Evolutionary conservation across 257 asterid genomes (phyloP), one percentile per base, ranked within the genome.

Genomic region (Solanum megistacrolobum): DNA sequence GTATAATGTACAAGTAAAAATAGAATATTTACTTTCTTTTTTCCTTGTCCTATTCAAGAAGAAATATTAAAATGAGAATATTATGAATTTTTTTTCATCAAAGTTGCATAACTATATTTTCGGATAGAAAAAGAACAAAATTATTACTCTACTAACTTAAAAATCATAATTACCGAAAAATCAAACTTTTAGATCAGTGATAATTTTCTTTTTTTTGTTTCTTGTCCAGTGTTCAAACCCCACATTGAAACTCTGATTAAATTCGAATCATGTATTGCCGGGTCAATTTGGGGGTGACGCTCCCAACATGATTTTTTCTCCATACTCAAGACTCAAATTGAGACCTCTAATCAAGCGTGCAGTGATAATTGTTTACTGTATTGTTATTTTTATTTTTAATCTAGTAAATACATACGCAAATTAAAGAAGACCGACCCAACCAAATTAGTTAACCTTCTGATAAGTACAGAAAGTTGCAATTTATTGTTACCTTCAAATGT

Each of bases 211-310:
- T 14, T 14, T 48, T 48, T 5, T 5, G 21, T 41, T 41, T 14
- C 21, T 48, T 14, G 7, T 14, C 7, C 1, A 5, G 58, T 48
- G 8, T 14, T 48, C 8, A 48, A 12, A 48, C 0, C 7, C 60
- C 1, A 0, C 0, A 48, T 48, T 48, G 21, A 0, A 48, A 48
- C 1, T 5, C 0, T 6, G 1, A 48, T 48, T 48, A 48, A 48
- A 48, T 48, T 48, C 2, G 1, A 0, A 48, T 43, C 12, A 0
- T 43, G 48, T 12, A 11, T 1, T 43, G 55, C 18, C 14, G 55
- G 18, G 0, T 43, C 6, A 1, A 43, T 43, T 43, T 43, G 2
- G 18, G 6, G 18, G 2, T 12, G 55, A 43, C 18, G 6, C 55
- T 43, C 2, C 0, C 18, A 43, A 43, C 14, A 12, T 12, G 2